These are phyloP conservation scores for Chimonanthus praecox DNA, from an alignment of 164 flowering plant species.

Conservation along the genomic window DNA sequence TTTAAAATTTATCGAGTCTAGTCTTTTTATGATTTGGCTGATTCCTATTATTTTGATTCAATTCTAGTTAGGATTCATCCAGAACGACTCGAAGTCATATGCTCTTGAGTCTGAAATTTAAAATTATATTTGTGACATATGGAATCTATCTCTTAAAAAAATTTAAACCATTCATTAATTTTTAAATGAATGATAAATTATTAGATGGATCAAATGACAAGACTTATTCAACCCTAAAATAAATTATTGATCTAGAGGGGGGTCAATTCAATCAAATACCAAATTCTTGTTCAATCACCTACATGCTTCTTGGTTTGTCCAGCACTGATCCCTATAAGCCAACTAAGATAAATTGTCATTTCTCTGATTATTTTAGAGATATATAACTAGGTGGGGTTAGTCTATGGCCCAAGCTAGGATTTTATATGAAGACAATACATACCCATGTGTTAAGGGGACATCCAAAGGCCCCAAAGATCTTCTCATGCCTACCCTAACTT, in stretches of 20 bases:
- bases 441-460: neutral
- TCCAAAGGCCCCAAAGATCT: neutral
- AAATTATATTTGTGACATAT: too few species aligned
- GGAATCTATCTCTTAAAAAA: too few species aligned
- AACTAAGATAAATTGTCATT: conserved; percentile 1
- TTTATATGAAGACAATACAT: neutral
- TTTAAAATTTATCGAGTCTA: too few species aligned
- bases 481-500: neutral
- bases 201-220: too few species aligned
- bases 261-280: neutral
- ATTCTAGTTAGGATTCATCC: too few species aligned
- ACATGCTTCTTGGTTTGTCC: conserved; percentile 2
- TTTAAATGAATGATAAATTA: too few species aligned
- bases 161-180: too few species aligned
- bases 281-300: neutral
- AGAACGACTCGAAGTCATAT: too few species aligned
- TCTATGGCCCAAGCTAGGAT: neutral
- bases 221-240: neutral
- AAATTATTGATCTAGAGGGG: neutral
- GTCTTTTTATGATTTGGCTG: too few species aligned
- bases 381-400: neutral
- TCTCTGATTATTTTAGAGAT: neutral
- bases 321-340: neutral
- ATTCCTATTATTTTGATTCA: too few species aligned
- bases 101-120: too few species aligned